A percentile compares a stretch with the other conserved stretches of the same genome.
Conservation (phyloP, 345 rosid species). For the Citrus australasica region DNA sequence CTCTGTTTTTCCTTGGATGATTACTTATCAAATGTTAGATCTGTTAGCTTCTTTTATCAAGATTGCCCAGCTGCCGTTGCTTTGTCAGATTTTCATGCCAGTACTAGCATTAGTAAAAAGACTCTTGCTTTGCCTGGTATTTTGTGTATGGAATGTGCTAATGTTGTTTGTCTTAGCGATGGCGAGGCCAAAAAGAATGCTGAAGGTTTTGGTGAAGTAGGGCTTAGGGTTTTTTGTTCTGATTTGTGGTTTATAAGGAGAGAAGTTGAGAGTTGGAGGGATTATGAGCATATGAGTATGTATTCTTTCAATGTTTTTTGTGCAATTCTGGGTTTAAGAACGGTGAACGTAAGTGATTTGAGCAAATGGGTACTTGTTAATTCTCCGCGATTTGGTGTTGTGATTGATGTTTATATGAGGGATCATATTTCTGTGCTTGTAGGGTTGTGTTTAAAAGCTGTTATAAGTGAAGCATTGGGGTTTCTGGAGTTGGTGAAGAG, state of each 20-base stretch:
- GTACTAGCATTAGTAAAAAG: slow-evolving; percentile 4
- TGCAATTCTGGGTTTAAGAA: slow-evolving; percentile 33
- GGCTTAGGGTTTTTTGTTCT: slow-evolving; percentile 51
- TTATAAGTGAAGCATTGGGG: slow-evolving; percentile 57
- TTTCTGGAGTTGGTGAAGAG: slow-evolving; percentile 24
- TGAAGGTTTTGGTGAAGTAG: slow-evolving; percentile 9
- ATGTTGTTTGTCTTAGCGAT: slow-evolving; percentile 31
- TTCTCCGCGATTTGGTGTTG: slow-evolving; percentile 60
- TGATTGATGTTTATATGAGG: slow-evolving; percentile 63
- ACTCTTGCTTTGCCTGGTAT: slow-evolving; percentile 51
- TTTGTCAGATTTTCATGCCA: slow-evolving; percentile 32
- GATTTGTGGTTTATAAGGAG: slow-evolving; percentile 46
- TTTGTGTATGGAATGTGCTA: slow-evolving; percentile 51
- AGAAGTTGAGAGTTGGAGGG: slow-evolving; percentile 69
- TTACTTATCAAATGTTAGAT: slow-evolving; percentile 34
- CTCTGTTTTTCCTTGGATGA: slow-evolving; percentile 55
- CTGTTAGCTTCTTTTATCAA: slow-evolving; percentile 46
- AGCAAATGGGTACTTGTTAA: slow-evolving; percentile 54
- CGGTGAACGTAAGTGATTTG: slow-evolving; percentile 30
- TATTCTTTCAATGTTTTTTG: slow-evolving; percentile 50
- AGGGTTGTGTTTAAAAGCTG: slow-evolving; percentile 57
- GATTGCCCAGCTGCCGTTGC: slow-evolving; percentile 70
- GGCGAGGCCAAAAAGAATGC: slow-evolving; percentile 7
- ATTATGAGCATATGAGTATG: slow-evolving; percentile 50
- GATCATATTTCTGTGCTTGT: slow-evolving; percentile 65